Percentiles rank a stretch among this genome's conserved stretches.
Evolutionary conservation across 164 flowering plant genomes (phyloP).

Genomic region (Magnolia kwangsiensis): DNA sequence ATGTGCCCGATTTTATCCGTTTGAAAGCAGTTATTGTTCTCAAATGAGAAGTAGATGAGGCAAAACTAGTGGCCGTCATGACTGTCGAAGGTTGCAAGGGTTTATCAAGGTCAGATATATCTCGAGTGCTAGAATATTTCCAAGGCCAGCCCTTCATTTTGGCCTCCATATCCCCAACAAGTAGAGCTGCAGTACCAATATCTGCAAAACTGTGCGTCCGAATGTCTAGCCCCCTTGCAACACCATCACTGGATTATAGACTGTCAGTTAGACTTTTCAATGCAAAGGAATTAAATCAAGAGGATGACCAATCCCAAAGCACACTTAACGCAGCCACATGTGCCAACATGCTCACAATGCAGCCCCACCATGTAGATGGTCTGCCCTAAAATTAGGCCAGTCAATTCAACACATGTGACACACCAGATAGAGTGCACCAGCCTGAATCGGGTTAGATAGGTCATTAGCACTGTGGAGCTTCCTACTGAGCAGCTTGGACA

Average conservation of each 20-base stretch:
- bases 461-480: too few relatives aligned
- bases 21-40: conserved; percentile 88
- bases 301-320: too few relatives aligned
- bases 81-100: conserved; percentile 78
- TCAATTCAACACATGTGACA: too few relatives aligned
- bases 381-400: too few relatives aligned
- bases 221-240: conserved; percentile 45
- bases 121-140: conserved; percentile 46
- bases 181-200: conserved; percentile 94
- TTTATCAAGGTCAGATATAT: conserved; percentile 72
- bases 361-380: too few relatives aligned
- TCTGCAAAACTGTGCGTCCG: conserved; percentile 67
- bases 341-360: too few relatives aligned
- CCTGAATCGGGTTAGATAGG: too few relatives aligned
- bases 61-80: conserved; percentile 62
- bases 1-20: conserved; percentile 67
- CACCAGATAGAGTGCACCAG: too few relatives aligned
- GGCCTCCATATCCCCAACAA: conserved; percentile 78
- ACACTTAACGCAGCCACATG: too few relatives aligned
- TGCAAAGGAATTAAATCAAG: background rate
- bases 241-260: conserved; percentile 48
- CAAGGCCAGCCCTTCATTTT: conserved; percentile 69
- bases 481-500: too few relatives aligned
- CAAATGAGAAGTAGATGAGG: conserved; percentile 72
- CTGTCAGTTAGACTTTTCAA: conserved; percentile 9